These are phyloP conservation scores for Ustulina deusta DNA, from an alignment of 2,329 filamentous ascomycete species.

Conservation along the genomic window DNA sequence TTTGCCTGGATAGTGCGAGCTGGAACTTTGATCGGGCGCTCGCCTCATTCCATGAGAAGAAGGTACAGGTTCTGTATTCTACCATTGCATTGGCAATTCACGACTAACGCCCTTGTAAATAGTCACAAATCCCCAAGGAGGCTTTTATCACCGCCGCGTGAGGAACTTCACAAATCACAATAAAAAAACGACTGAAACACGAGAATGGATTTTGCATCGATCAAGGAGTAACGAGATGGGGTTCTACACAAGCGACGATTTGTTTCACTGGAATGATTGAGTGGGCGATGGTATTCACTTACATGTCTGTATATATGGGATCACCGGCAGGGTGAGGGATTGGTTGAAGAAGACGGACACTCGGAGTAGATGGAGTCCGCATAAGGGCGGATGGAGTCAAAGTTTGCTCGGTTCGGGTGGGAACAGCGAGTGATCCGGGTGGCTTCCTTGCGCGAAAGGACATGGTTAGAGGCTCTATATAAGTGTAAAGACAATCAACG, in stretches of 20 bases:
- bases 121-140: constrained; percentile 62
- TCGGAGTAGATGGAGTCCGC: not conserved
- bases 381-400: not conserved
- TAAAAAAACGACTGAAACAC: not conserved
- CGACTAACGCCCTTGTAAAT: constrained; percentile 27
- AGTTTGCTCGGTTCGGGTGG: not conserved
- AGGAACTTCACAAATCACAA: constrained; percentile 3
- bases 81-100: constrained; percentile 25
- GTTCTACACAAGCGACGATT: constrained; percentile 39
- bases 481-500: not conserved
- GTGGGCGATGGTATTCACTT: constrained; percentile 8
- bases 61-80: constrained; percentile 62
- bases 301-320: constrained; percentile 31
- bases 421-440: not conserved
- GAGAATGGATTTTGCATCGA: constrained; percentile 41
- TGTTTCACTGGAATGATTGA: constrained; percentile 6
- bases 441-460: not conserved
- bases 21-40: constrained; percentile 86
- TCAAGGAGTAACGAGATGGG: constrained; percentile 42
- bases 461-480: constrained; percentile 6
- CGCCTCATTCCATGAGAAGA: constrained; percentile 79
- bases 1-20: constrained; percentile 82
- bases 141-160: constrained; percentile 55
- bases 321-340: constrained; percentile 1
- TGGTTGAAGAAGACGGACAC: not conserved